These are phyloP conservation scores for Xerocomellus intermedius DNA, from an alignment of 768 basidiomycete species.

Conservation along the genomic window DNA sequence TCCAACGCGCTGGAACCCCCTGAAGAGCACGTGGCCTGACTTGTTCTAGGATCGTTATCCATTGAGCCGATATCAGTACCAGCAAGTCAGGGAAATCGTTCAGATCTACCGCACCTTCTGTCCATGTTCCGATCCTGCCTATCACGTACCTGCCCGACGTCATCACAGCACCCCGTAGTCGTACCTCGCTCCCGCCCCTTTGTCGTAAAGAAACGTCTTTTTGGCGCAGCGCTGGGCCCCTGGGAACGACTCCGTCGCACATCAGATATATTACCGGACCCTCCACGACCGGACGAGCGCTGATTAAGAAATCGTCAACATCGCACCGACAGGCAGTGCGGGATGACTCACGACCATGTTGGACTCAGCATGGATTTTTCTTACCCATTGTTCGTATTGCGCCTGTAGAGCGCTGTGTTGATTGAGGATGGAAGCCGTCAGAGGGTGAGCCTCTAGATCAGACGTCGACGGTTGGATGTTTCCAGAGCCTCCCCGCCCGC, in stretches of 20 bases:
- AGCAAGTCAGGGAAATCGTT: not conserved
- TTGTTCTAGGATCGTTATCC: conserved; percentile 3
- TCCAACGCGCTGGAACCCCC: conserved; percentile 1
- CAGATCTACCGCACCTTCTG: conserved; percentile 4
- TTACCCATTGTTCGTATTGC: conserved; percentile 19
- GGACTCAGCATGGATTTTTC: conserved; percentile 14
- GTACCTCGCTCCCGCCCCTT: conserved; percentile 12
- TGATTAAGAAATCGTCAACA: not conserved
- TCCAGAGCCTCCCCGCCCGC: conserved; percentile 27
- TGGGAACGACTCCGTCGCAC: conserved; percentile 8
- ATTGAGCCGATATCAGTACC: not conserved
- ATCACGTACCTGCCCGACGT: not conserved
- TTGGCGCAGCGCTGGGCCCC: not conserved
- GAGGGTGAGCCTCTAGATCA: conserved; percentile 16
- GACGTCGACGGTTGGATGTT: conserved; percentile 16
- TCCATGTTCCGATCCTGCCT: not conserved
- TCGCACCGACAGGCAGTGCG: not conserved
- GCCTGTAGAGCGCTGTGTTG: conserved; percentile 12
- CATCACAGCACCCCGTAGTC: not conserved
- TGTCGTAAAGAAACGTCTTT: conserved; percentile 7
- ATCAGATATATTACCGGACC: conserved; percentile 26
- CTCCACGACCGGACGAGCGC: conserved; percentile 29
- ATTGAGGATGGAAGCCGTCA: conserved; percentile 25
- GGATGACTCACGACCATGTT: conserved; percentile 15
- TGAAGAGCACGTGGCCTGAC: conserved; percentile 13